Base-by-base conservation (phyloP, 257 asterid genomes). In the Eustoma russellianum region DNA sequence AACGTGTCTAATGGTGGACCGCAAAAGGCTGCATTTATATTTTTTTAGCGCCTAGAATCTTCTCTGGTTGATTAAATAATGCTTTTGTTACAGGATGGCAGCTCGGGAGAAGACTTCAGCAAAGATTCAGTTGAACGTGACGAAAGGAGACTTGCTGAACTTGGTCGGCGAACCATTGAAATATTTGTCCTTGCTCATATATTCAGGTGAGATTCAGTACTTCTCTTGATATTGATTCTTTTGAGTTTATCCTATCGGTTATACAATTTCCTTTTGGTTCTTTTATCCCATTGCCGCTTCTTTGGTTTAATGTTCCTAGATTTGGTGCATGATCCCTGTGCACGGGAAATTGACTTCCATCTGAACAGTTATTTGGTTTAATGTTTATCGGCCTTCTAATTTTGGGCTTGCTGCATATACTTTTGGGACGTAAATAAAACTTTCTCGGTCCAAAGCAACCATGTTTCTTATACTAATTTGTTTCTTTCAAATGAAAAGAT, bases 91-190 rank as follows among this genome's bases (percentile, higher is more conserved):
- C 59, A 92, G 98, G 98, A 88, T 67, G 95, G 80, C 59, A 47
- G 76, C 62, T 67, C 86, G 41, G 98, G 93, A 33, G 95, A 92
- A 71, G 93, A 85, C 58, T 75, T 80, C 52, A 85, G 74, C 70
- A 80, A 77, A 72, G 92, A 88, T 69, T 80, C 88, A 60, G 69
- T 81, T 59, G 94, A 80, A 57, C 79, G 85, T 35, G 97, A 85
- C 50, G 95, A 88, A 81, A 85, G 93, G 73, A 78, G 97, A 52
- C 86, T 92, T 46, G 85, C 97, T 69, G 95, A 85, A 70, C 76
- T 92, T 69, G 98, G 98, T 56, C 88, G 97, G 40, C 83, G 95
- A 58, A 92, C 98, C 59, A 82, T 92, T 59, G 98, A 92, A 74
- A 82, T 83, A 68, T 85, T 84, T 65, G 80, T 85, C 60, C 76